Conservation (phyloP, 768 basidiomycete genomes). For the Suillus bovinus region DNA sequence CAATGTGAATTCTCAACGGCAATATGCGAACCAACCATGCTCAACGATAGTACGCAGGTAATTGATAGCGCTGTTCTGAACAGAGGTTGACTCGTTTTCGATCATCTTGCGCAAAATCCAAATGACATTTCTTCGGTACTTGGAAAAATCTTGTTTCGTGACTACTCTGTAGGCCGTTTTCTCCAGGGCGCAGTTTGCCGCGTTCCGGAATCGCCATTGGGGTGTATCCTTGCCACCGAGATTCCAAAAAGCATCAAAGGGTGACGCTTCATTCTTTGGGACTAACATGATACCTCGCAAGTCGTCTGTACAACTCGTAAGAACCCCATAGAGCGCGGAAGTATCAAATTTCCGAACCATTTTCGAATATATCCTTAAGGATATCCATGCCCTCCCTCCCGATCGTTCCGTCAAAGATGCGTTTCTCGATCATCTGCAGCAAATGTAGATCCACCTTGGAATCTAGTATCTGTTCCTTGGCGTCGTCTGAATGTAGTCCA, state of each 20-base stretch:
- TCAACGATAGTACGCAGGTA: neutral
- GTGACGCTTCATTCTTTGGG: neutral
- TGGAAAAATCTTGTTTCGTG: neutral
- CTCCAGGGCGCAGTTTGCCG: neutral
- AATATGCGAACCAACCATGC: neutral
- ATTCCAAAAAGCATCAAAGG: neutral
- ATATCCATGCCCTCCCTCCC: neutral
- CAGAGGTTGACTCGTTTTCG: neutral
- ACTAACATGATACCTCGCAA: neutral
- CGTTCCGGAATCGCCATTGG: neutral
- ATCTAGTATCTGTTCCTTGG: neutral
- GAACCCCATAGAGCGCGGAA: neutral
- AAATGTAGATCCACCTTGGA: neutral
- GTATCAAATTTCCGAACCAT: neutral
- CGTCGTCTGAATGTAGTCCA: neutral
- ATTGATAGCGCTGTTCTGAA: neutral
- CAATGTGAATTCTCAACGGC: neutral
- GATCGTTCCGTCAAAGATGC: neutral
- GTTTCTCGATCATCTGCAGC: neutral
- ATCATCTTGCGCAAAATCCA: neutral
- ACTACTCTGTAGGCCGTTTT: neutral
- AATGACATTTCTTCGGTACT: neutral
- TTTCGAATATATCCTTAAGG: neutral
- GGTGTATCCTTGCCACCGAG: neutral
- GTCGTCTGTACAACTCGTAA: neutral